Evolutionary conservation across 23 red algal species (phyloP).

Genomic region (Gracilaria caudata): DNA sequence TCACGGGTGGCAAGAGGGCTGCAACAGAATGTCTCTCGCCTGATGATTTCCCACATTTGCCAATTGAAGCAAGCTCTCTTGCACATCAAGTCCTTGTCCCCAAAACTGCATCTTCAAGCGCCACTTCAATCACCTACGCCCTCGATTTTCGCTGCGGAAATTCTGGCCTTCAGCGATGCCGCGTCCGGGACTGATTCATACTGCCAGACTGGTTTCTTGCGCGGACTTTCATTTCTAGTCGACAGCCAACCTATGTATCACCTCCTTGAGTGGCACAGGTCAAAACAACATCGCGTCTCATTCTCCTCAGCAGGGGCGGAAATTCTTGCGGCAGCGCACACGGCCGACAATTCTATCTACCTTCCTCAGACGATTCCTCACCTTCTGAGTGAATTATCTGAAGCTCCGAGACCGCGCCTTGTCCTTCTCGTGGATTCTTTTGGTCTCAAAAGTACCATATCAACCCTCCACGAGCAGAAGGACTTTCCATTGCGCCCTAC

Average conservation of each 20-base stretch:
- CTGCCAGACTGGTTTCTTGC: constrained; percentile 18
- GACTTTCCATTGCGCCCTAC: constrained; percentile 4
- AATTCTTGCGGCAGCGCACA: constrained; percentile 11
- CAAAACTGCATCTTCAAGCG: not conserved
- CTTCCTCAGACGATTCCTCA: not conserved
- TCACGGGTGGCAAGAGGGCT: not conserved
- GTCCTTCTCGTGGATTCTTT: not conserved
- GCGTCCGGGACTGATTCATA: not conserved
- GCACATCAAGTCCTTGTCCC: not conserved
- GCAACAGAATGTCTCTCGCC: not conserved
- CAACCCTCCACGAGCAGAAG: constrained; percentile 6
- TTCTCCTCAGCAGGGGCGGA: constrained; percentile 18
- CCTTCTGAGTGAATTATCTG: not conserved
- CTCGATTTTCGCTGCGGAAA: not conserved
- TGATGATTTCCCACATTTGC: not conserved
- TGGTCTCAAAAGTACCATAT: not conserved
- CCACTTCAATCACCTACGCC: not conserved
- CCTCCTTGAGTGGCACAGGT: constrained; percentile 20
- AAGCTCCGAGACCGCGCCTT: not conserved
- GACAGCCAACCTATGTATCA: not conserved
- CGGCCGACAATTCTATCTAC: not conserved
- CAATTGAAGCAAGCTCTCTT: not conserved
- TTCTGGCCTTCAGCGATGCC: constrained; percentile 2
- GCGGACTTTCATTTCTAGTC: not conserved
- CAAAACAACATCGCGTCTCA: constrained; percentile 10